Evolutionary conservation across 352 stramenopile species (phyloP).

Genomic region (Hyaloperonospora brassicae): DNA sequence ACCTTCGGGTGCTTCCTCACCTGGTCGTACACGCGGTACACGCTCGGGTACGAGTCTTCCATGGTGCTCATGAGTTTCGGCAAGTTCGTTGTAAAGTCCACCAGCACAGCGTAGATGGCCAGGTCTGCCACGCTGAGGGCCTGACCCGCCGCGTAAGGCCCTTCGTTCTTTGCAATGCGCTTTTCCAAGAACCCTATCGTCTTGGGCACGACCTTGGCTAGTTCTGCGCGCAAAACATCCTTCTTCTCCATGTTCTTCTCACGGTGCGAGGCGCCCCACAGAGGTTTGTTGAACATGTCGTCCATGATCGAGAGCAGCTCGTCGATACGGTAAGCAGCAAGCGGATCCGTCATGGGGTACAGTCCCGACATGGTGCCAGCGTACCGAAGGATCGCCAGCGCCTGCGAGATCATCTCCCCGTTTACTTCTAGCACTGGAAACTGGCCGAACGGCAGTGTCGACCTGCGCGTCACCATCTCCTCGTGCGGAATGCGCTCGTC

Average conservation of each 20-base stretch:
- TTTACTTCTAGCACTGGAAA: conserved; percentile 45
- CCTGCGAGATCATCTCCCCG: conserved; percentile 40
- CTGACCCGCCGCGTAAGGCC: conserved; percentile 27
- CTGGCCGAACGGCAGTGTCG: conserved; percentile 36
- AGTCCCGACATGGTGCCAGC: conserved; percentile 44
- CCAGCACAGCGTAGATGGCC: conserved; percentile 34
- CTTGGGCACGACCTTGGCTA: conserved; percentile 30
- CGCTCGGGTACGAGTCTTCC: conserved; percentile 26
- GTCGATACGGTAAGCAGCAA: conserved; percentile 37
- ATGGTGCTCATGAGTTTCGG: conserved; percentile 25
- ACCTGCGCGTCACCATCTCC: conserved; percentile 35
- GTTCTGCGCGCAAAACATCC: conserved; percentile 31
- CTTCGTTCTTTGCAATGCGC: conserved; percentile 35
- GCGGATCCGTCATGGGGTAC: conserved; percentile 33
- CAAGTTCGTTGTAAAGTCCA: conserved; percentile 29
- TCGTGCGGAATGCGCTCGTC: conserved; percentile 37
- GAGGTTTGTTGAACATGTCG: conserved; percentile 33
- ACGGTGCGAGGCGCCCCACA: conserved; percentile 18
- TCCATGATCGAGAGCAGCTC: conserved; percentile 35
- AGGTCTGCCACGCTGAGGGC: conserved; percentile 46
- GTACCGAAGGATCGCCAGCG: conserved; percentile 55
- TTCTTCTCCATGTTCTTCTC: conserved; percentile 32
- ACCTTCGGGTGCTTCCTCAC: conserved; percentile 44
- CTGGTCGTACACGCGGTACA: conserved; percentile 34
- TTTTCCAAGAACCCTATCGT: conserved; percentile 39